Evolutionary conservation across 2,329 filamentous ascomycete genomes (phyloP), one percentile per base, ranked within the genome.

Genomic region (Sarocladiaceae sp.): DNA sequence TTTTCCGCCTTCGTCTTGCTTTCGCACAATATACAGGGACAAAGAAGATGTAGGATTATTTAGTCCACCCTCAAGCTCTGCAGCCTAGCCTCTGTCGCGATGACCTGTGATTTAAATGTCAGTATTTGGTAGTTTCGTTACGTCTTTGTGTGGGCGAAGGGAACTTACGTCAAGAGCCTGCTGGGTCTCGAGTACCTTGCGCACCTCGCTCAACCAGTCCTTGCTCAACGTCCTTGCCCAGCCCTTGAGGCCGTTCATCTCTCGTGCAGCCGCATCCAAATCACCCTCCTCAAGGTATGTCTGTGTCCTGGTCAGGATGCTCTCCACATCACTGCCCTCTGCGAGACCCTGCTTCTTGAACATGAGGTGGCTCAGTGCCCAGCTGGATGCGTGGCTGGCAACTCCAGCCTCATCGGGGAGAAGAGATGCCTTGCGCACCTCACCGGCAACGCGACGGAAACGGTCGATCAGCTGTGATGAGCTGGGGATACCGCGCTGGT

Each of bases 181-280:
- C 72, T 89, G 86, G 58, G 97, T 94, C 74, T 99, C 94, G 64
- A 99, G 76, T 58, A 96, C 90, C 73, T 91, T 88, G 67, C 94
- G 84, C 56, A 91, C 88, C 77, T 99, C 94, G 50, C 79, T 80
- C 60, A 99, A 72, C 94, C 94, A 99, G 70, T 99, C 94, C 64
- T 88, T 85, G 71, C 90, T 95, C 65, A 99, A 73, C 36, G 92
- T 93, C 79, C 94, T 96, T 46, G 93, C 92, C 94, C 94, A 99
- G 23, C 94, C 94, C 56, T 87, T 81, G 44, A 99, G 77, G 2
- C 85, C 83, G 66, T 97, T 99, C 87, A 99, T 94, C 74, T 99
- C 94, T 58, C 94, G 80, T 13, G 94, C 92, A 2, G 94, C 94
- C 51, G 81, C 86, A 68, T 99, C 94, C 53, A 99, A 72, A 64